These are phyloP conservation scores for Botrytis tulipae DNA, from an alignment of 2,329 filamentous ascomycete genomes.

Conservation along the genomic window DNA sequence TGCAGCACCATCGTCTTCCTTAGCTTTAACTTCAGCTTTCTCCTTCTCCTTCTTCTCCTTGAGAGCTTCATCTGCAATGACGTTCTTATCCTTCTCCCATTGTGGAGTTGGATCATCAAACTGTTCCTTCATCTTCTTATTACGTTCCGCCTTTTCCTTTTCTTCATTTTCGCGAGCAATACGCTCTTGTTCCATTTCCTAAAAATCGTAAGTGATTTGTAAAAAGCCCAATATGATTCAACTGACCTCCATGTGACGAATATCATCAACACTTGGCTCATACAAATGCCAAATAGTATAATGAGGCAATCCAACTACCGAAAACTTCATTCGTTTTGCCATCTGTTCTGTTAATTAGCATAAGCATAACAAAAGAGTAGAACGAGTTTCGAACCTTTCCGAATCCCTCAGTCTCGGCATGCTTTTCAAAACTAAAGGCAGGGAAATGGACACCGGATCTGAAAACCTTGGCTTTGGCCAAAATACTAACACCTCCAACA, in stretches of 20 bases:
- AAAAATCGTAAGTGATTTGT: slow-evolving; percentile 16
- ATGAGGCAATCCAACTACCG: slow-evolving; percentile 91
- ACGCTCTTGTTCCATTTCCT: slow-evolving; percentile 92
- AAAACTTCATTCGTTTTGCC: slow-evolving; percentile 94
- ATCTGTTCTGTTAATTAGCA: slow-evolving; percentile 57
- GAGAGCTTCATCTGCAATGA: slow-evolving; percentile 67
- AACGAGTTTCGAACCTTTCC: slow-evolving; percentile 69
- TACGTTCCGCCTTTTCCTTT: slow-evolving; percentile 66
- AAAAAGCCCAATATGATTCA: not conserved
- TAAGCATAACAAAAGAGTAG: slow-evolving; percentile 3
- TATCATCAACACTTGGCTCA: slow-evolving; percentile 96
- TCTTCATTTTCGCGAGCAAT: slow-evolving; percentile 78
- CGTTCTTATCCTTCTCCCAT: slow-evolving; percentile 87
- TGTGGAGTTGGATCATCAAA: slow-evolving; percentile 75
- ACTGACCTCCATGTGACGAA: slow-evolving; percentile 86
- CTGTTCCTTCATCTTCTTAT: slow-evolving; percentile 75
- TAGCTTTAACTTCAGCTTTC: slow-evolving; percentile 20
- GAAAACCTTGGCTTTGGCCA: slow-evolving; percentile 95
- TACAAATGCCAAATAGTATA: slow-evolving; percentile 99
- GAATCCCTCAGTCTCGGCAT: slow-evolving; percentile 97
- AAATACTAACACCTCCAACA: slow-evolving; percentile 93
- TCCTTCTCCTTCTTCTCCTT: slow-evolving; percentile 49
- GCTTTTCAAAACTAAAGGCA: slow-evolving; percentile 97
- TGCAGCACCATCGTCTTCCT: slow-evolving; percentile 7
- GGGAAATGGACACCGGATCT: slow-evolving; percentile 94